Conservation (phyloP, 345 rosid species). For the Eutrema heterophyllum region DNA sequence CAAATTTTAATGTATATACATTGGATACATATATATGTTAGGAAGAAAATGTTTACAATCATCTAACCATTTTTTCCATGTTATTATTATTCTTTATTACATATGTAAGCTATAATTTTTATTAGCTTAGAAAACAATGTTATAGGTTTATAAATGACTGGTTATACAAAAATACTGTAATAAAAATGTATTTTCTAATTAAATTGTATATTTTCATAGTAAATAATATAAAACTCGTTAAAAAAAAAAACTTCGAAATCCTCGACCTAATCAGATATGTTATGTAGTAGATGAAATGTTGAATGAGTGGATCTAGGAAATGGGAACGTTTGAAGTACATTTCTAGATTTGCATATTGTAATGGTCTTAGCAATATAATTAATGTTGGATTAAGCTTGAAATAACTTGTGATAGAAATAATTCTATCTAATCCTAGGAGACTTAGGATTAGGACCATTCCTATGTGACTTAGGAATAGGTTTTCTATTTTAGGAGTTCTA, state of each 20-base stretch:
- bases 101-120: background rate
- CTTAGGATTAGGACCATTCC: too few relatives aligned
- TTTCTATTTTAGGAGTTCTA: too few relatives aligned
- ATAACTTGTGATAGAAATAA: too few relatives aligned
- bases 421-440: too few relatives aligned
- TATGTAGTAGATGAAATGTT: background rate
- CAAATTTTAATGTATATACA: conserved; percentile 11
- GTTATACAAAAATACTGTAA: background rate
- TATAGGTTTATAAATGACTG: background rate
- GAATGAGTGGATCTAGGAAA: background rate
- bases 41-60: conserved; percentile 3
- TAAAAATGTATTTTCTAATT: background rate
- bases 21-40: background rate
- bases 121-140: background rate
- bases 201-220: too few relatives aligned
- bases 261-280: background rate
- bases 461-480: too few relatives aligned
- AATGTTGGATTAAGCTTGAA: too few relatives aligned
- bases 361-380: background rate
- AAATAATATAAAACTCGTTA: background rate
- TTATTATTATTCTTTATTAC: background rate
- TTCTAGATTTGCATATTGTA: background rate
- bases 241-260: too few relatives aligned
- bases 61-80: background rate
- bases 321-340: background rate